Evolutionary conservation across 345 rosid genomes (phyloP).

Genomic region (Dipteronia dyeriana): DNA sequence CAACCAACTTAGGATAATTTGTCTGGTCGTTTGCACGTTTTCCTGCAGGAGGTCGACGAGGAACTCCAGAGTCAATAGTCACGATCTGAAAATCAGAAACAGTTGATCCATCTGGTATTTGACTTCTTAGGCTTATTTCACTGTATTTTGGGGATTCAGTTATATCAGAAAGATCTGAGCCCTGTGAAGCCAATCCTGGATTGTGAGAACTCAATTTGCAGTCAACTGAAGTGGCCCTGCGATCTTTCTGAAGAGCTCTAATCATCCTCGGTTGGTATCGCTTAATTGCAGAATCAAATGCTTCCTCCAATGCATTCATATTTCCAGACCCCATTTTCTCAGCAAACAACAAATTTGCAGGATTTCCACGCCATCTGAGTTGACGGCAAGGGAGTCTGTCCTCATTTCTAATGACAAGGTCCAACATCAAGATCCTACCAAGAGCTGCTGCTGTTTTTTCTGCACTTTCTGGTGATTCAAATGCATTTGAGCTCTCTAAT

Average conservation of each 20-base stretch:
- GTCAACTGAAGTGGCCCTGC: conserved; percentile 84
- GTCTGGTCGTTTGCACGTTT: conserved; percentile 92
- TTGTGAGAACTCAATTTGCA: conserved; percentile 55
- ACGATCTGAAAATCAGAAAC: conserved; percentile 61
- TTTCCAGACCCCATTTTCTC: conserved; percentile 54
- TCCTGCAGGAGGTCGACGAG: conserved; percentile 97
- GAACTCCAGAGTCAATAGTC: conserved; percentile 95
- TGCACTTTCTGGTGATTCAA: conserved; percentile 66
- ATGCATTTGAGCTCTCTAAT: conserved; percentile 76
- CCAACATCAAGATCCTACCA: conserved; percentile 88
- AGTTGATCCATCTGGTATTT: conserved; percentile 47
- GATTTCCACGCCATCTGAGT: conserved; percentile 97
- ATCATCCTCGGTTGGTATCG: conserved; percentile 71
- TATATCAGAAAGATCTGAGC: conserved; percentile 69
- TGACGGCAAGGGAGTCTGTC: conserved; percentile 95
- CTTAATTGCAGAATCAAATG: conserved; percentile 77
- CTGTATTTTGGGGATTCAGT: conserved; percentile 63
- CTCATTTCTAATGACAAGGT: conserved; percentile 94
- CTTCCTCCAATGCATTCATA: conserved; percentile 61
- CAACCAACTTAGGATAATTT: conserved; percentile 89
- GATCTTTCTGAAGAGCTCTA: conserved; percentile 79
- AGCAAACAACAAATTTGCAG: conserved; percentile 83
- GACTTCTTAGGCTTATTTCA: conserved; percentile 50
- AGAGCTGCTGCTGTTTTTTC: conserved; percentile 84
- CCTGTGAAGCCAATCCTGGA: conserved; percentile 48